Percentiles rank a stretch among this genome's conserved stretches.
Evolutionary conservation across 352 stramenopile genomes (phyloP).

Genomic region (Phytophthora chlamydospora): DNA sequence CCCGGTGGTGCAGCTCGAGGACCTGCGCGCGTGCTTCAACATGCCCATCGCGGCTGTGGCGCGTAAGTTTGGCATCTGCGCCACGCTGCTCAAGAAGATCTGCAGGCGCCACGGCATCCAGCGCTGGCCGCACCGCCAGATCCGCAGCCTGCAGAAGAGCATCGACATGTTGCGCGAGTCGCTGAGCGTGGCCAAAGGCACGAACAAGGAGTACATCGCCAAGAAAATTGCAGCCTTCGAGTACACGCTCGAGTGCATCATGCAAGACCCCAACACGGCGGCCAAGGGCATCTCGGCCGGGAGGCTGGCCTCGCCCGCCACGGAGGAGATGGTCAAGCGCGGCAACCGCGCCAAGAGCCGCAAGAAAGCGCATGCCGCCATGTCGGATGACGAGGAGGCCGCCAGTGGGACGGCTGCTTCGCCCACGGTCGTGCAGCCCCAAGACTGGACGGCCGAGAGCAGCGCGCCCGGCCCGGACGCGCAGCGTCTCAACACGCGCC

Average conservation of each 20-base stretch:
- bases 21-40: constrained; percentile 83
- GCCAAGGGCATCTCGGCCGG: constrained; percentile 75
- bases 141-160: constrained; percentile 83
- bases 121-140: constrained; percentile 84
- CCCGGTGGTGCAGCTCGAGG: constrained; percentile 73
- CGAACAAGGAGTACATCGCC: constrained; percentile 80
- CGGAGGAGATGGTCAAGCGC: constrained; percentile 68
- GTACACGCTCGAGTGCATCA: constrained; percentile 83
- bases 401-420: constrained; percentile 26
- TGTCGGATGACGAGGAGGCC: constrained; percentile 62
- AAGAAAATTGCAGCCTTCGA: constrained; percentile 86
- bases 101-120: constrained; percentile 84
- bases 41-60: constrained; percentile 84
- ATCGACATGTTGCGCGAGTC: constrained; percentile 84
- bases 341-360: constrained; percentile 50
- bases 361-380: constrained; percentile 39
- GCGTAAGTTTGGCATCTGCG: constrained; percentile 86
- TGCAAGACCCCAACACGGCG: constrained; percentile 79
- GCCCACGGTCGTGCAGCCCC: constrained; percentile 7
- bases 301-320: constrained; percentile 58
- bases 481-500: constrained; percentile 45
- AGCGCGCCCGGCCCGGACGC: constrained; percentile 6
- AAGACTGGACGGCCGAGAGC: constrained; percentile 21
- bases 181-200: constrained; percentile 70
- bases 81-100: constrained; percentile 88